Evolutionary conservation across 1,139 yeast genomes (phyloP).

Genomic region (Hyphopichia buzzinii): DNA sequence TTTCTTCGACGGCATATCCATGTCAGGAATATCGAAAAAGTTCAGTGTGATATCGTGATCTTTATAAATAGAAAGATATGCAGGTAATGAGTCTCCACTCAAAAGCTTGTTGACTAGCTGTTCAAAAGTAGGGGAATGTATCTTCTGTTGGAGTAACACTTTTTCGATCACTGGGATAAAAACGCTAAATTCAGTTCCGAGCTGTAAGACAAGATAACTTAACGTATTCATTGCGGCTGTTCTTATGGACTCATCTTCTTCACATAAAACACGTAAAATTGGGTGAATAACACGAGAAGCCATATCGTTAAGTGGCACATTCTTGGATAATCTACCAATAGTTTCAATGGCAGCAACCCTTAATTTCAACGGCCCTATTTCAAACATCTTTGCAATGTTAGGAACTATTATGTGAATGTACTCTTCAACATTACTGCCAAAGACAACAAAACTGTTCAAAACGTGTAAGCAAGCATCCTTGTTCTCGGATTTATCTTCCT

Average conservation of each 20-base stretch:
- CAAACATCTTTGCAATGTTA: slow-evolving; percentile 76
- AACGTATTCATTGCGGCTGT: slow-evolving; percentile 74
- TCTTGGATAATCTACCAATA: slow-evolving; percentile 75
- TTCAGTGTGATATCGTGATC: slow-evolving; percentile 53
- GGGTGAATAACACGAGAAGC: slow-evolving; percentile 91
- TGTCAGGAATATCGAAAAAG: slow-evolving; percentile 59
- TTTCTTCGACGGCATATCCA: slow-evolving; percentile 70
- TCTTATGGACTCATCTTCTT: slow-evolving; percentile 60
- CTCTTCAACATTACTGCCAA: slow-evolving; percentile 87
- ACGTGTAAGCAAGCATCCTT: slow-evolving; percentile 72
- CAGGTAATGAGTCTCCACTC: slow-evolving; percentile 88
- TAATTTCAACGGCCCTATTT: slow-evolving; percentile 58
- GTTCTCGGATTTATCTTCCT: slow-evolving; percentile 67
- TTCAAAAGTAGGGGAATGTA: slow-evolving; percentile 76
- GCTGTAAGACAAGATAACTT: slow-evolving; percentile 72
- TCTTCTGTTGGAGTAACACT: slow-evolving; percentile 58
- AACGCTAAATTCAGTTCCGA: slow-evolving; percentile 82
- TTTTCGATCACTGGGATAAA: slow-evolving; percentile 85
- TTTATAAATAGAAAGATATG: slow-evolving; percentile 67
- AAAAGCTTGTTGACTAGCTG: slow-evolving; percentile 74
- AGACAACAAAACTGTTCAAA: slow-evolving; percentile 80
- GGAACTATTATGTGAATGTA: slow-evolving; percentile 85
- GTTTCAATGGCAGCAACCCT: slow-evolving; percentile 80
- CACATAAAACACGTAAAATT: slow-evolving; percentile 64
- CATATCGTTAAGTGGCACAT: slow-evolving; percentile 78